Evolutionary conservation across 257 asterid genomes (phyloP), one percentile per base, ranked within the genome.

Genomic region (Striga asiatica): DNA sequence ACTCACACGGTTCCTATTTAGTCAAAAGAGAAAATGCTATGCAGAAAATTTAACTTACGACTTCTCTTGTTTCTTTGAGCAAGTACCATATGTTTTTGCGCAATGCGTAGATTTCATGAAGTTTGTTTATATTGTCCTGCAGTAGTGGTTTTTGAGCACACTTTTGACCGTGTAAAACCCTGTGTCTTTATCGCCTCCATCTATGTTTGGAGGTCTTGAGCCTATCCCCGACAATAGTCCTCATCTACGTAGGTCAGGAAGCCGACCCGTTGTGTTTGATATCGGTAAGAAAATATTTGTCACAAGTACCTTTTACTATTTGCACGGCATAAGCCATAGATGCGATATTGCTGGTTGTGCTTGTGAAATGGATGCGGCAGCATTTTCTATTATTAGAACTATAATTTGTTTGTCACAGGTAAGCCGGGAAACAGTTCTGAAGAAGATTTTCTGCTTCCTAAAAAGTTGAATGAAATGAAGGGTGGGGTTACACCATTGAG

Each of bases 181-280:
- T 18, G 38, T 48, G 60, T 38, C 60, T 49, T 48, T 64, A 62
- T 64, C 67, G 45, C 91, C 80, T 75, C 85, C 91, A 78, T 85
- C 93, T 76, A 83, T 92, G 95, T 77, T 88, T 73, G 97, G 95
- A 80, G 84, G 88, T 70, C 73, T 69, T 28, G 78, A 61, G 62
- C 67, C 82, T 68, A 60, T 62, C 65, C 87, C 95, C 66, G 60
- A 46, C 64, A 78, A 69, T 51, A 89, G 94, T 80, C 88, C 98
- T 57, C 96, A 84, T 70, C 64, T 91, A 49, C 74, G 95, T 69
- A 91, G 78, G 71, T 91, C 98, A 60, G 96, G 98, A 59, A 91
- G 96, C 78, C 81, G 96, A 55, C 74, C 83, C 18, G 85, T 80
- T 76, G 83, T 87, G 61, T 80, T 65, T 74, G 96, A 85, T 74